These are phyloP conservation scores for Atalantia buxifolia DNA, from an alignment of 345 rosid species.

Conservation along the genomic window DNA sequence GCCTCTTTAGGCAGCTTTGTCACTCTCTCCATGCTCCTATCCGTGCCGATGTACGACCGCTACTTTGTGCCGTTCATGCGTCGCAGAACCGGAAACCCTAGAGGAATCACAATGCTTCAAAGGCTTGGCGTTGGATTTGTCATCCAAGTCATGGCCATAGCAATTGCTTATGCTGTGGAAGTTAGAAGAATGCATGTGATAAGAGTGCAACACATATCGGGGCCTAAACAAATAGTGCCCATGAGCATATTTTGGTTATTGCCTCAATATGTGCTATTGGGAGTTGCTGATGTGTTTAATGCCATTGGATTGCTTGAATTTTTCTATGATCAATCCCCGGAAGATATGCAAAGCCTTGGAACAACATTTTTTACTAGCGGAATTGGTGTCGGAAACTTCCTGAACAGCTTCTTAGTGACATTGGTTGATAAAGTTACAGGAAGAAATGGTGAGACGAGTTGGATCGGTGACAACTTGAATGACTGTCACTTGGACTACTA, in stretches of 20 bases:
- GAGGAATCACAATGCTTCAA: slow-evolving; percentile 84
- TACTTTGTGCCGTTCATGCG: slow-evolving; percentile 79
- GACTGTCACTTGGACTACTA: slow-evolving; percentile 78
- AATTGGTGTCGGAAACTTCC: slow-evolving; percentile 80
- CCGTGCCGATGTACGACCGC: slow-evolving; percentile 79
- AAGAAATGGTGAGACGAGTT: slow-evolving; percentile 50
- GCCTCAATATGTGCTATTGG: slow-evolving; percentile 78
- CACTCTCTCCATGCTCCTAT: slow-evolving; percentile 79
- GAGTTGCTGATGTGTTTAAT: slow-evolving; percentile 75
- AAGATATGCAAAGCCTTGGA: slow-evolving; percentile 91
- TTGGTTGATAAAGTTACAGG: slow-evolving; percentile 64
- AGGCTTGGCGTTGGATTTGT: slow-evolving; percentile 74
- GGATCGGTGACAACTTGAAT: slow-evolving; percentile 87
- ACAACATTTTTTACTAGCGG: slow-evolving; percentile 91
- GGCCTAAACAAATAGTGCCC: slow-evolving; percentile 59
- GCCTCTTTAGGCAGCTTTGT: slow-evolving; percentile 82
- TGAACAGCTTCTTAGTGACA: slow-evolving; percentile 78
- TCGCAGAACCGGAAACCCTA: slow-evolving; percentile 59
- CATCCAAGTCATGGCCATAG: slow-evolving; percentile 72
- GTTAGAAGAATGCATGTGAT: slow-evolving; percentile 56
- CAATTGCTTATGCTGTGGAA: slow-evolving; percentile 68
- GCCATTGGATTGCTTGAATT: slow-evolving; percentile 81
- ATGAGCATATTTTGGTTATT: slow-evolving; percentile 83
- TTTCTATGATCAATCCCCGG: slow-evolving; percentile 89
- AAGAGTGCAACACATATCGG: slow-evolving; percentile 26